A percentile compares a stretch with the other conserved stretches of the same genome.
These are phyloP conservation scores for Cupressus sempervirens DNA, from an alignment of 75 land plant genomes.

Conservation along the genomic window DNA sequence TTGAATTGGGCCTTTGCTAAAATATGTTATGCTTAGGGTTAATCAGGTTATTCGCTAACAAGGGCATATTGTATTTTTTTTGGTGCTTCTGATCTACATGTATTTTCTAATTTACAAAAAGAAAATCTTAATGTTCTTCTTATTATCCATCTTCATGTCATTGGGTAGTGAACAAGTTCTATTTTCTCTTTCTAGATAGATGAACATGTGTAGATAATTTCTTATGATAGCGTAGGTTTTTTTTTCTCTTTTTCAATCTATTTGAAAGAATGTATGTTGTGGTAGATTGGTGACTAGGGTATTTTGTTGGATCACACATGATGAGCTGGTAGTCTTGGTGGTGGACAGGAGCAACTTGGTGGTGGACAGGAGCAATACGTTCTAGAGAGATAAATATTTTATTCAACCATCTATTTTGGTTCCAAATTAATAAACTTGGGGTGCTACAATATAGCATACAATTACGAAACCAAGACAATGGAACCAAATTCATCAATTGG, in stretches of 20 bases:
- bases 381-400: not conserved
- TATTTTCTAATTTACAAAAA: too few species aligned
- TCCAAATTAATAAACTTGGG: not conserved
- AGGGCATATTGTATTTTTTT: too few species aligned
- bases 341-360: too few species aligned
- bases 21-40: too few species aligned
- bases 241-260: too few species aligned
- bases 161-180: not conserved
- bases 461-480: not conserved
- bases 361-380: not conserved
- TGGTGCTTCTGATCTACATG: too few species aligned
- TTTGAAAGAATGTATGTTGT: not conserved
- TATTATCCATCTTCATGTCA: not conserved
- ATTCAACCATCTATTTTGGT: not conserved
- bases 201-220: not conserved
- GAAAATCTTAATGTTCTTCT: too few species aligned
- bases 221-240: too few species aligned
- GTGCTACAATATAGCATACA: not conserved
- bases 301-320: not conserved
- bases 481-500: not conserved
- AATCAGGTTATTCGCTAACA: too few species aligned
- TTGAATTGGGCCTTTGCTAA: too few species aligned
- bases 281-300: not conserved
- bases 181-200: too few species aligned
- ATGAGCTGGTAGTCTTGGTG: not conserved